Evolutionary conservation across 1,284 basidiomycete genomes (phyloP).

Genomic region (Cutaneotrichosporon daszewskae): DNA sequence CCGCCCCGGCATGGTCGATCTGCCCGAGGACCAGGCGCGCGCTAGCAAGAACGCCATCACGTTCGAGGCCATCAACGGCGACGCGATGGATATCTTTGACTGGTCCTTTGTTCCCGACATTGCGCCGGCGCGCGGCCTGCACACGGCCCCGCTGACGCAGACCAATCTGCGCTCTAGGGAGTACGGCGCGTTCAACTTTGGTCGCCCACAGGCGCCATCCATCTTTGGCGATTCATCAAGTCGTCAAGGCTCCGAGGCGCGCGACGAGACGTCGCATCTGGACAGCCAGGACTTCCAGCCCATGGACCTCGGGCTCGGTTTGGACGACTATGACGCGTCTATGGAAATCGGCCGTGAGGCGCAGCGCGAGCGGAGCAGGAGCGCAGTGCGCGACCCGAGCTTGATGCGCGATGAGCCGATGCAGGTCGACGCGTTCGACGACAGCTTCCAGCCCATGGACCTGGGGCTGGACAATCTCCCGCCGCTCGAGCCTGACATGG

Average conservation of each 20-base stretch:
- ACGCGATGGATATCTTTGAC: constrained; percentile 37
- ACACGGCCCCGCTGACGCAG: constrained; percentile 19
- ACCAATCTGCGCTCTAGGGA: constrained; percentile 30
- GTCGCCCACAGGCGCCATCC: constrained; percentile 46
- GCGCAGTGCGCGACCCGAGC: constrained; percentile 19
- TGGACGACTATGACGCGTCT: constrained; percentile 45
- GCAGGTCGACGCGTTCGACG: constrained; percentile 27
- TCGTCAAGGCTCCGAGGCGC: constrained; percentile 28
- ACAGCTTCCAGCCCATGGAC: constrained; percentile 12
- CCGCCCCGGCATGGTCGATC: constrained; percentile 84
- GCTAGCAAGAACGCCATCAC: constrained; percentile 66
- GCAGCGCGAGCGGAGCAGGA: constrained; percentile 10
- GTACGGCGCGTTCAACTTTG: constrained; percentile 45
- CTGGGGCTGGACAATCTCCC: constrained; percentile 45
- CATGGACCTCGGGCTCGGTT: constrained; percentile 39
- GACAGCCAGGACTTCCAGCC: constrained; percentile 70
- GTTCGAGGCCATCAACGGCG: constrained; percentile 21
- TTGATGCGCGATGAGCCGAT: constrained; percentile 48
- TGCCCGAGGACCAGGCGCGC: constrained; percentile 86
- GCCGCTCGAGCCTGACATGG: constrained; percentile 10
- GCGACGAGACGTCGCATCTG: constrained; percentile 55
- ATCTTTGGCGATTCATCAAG: constrained; percentile 39
- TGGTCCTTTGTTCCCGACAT: constrained; percentile 27
- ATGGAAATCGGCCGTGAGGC: constrained; percentile 72
- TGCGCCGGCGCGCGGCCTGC: constrained; percentile 12